These are phyloP conservation scores for Teunomyces stri DNA, from an alignment of 805 yeast genomes.

Conservation along the genomic window DNA sequence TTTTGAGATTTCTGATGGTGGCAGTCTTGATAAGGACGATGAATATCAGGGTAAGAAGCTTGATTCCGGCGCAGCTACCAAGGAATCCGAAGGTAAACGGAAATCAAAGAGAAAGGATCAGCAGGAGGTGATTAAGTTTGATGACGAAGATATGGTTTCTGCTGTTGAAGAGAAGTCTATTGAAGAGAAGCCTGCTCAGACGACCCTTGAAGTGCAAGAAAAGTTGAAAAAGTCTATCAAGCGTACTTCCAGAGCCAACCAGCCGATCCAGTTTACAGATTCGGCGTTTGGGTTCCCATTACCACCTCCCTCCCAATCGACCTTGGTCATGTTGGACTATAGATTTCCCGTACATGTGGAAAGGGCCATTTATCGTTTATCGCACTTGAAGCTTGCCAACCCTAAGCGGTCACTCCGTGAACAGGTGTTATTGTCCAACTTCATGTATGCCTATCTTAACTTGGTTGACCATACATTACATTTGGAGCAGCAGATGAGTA, in stretches of 20 bases:
- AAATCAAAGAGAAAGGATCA: slow-evolving; percentile 11
- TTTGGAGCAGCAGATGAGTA: slow-evolving; percentile 55
- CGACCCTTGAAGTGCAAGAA: slow-evolving; percentile 43
- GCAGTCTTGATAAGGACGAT: background rate
- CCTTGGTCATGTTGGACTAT: slow-evolving; percentile 76
- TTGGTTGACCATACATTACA: slow-evolving; percentile 88
- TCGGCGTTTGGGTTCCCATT: slow-evolving; percentile 87
- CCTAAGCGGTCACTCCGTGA: slow-evolving; percentile 88
- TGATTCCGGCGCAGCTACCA: background rate
- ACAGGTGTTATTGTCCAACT: slow-evolving; percentile 89
- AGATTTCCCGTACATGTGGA: slow-evolving; percentile 94
- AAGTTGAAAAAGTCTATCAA: slow-evolving; percentile 41
- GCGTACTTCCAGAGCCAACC: slow-evolving; percentile 42
- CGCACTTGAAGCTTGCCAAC: slow-evolving; percentile 91
- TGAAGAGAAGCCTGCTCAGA: slow-evolving; percentile 22
- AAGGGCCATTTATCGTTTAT: slow-evolving; percentile 87
- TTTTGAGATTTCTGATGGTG: background rate
- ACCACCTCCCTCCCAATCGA: slow-evolving; percentile 76
- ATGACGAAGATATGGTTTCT: slow-evolving; percentile 2
- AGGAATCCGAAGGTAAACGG: slow-evolving; percentile 4
- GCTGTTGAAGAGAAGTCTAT: slow-evolving; percentile 1
- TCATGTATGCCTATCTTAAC: slow-evolving; percentile 96
- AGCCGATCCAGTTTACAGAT: slow-evolving; percentile 55
- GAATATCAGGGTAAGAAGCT: background rate
- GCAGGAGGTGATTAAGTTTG: slow-evolving; percentile 9